These are phyloP conservation scores for Apium graveolens DNA, from an alignment of 129 eudicot species.

Conservation along the genomic window DNA sequence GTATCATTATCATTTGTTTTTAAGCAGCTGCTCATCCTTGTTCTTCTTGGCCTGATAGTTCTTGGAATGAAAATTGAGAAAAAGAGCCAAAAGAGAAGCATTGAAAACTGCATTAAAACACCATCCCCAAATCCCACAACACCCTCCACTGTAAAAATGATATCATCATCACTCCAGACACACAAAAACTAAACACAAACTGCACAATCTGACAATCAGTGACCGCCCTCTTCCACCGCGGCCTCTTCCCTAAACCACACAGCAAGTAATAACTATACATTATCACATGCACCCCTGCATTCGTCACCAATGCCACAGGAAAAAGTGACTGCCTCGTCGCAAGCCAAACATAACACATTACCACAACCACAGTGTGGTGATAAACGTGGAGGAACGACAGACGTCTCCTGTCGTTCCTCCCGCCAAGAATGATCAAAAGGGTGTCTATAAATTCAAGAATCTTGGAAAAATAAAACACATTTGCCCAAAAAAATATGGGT, in stretches of 20 bases:
- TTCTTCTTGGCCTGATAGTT: constrained; percentile 42
- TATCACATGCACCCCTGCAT: constrained; percentile 76
- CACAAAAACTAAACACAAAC: constrained; percentile 71
- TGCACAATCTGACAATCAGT: constrained; percentile 85
- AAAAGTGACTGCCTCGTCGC: constrained; percentile 57
- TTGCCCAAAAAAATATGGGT: constrained; percentile 88
- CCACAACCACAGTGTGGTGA: constrained; percentile 78
- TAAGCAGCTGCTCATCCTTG: not conserved
- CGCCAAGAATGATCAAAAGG: constrained; percentile 52
- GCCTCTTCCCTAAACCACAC: constrained; percentile 62
- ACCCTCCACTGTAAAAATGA: constrained; percentile 51
- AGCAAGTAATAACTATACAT: constrained; percentile 79
- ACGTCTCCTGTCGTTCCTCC: constrained; percentile 34
- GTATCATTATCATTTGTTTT: not conserved
- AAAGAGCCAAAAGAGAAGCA: constrained; percentile 72
- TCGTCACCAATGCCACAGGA: constrained; percentile 86
- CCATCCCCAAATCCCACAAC: constrained; percentile 81
- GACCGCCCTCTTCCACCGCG: constrained; percentile 85
- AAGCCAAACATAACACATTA: constrained; percentile 81
- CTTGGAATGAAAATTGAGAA: constrained; percentile 56
- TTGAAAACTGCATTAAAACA: constrained; percentile 82
- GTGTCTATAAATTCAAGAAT: constrained; percentile 78
- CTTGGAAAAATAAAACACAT: constrained; percentile 75
- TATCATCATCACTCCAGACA: constrained; percentile 70
- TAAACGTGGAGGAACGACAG: constrained; percentile 92